These are phyloP conservation scores for Lasiosphaeria miniovina DNA, from an alignment of 495 filamentous ascomycete genomes.

Conservation along the genomic window DNA sequence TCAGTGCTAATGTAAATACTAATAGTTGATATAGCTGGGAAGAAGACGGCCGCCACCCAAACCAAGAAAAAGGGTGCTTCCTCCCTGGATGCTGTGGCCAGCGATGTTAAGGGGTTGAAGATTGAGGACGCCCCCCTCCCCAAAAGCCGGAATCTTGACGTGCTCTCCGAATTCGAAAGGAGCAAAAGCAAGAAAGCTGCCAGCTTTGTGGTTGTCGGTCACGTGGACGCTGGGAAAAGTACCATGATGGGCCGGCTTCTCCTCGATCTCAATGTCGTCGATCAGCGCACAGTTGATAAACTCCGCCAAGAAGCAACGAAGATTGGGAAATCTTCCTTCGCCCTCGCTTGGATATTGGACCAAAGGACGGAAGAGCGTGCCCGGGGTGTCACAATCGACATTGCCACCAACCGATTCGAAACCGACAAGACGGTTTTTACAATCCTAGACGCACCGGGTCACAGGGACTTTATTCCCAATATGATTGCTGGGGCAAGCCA, in stretches of 20 bases:
- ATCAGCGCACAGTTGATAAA: slow-evolving; percentile 81
- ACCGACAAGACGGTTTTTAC: slow-evolving; percentile 84
- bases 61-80: slow-evolving; percentile 33
- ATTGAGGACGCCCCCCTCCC: slow-evolving; percentile 68
- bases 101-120: slow-evolving; percentile 56
- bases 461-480: slow-evolving; percentile 94
- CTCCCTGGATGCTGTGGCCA: slow-evolving; percentile 34
- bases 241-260: slow-evolving; percentile 96
- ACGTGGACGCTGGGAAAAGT: slow-evolving; percentile 97
- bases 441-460: slow-evolving; percentile 92
- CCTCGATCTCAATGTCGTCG: slow-evolving; percentile 81
- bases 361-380: slow-evolving; percentile 81
- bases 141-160: slow-evolving; percentile 84
- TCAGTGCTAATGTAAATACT: slow-evolving; percentile 39
- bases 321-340: slow-evolving; percentile 93
- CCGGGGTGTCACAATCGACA: slow-evolving; percentile 95
- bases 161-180: slow-evolving; percentile 76
- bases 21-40: slow-evolving; percentile 45
- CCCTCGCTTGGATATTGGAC: slow-evolving; percentile 93
- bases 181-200: slow-evolving; percentile 73
- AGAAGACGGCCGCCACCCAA: slow-evolving; percentile 36
- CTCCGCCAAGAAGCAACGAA: slow-evolving; percentile 84
- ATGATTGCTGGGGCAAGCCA: slow-evolving; percentile 98
- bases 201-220: slow-evolving; percentile 95
- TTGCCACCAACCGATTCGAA: slow-evolving; percentile 90